Conservation (phyloP, 306 rosid species). For the Malus sieversii region DNA sequence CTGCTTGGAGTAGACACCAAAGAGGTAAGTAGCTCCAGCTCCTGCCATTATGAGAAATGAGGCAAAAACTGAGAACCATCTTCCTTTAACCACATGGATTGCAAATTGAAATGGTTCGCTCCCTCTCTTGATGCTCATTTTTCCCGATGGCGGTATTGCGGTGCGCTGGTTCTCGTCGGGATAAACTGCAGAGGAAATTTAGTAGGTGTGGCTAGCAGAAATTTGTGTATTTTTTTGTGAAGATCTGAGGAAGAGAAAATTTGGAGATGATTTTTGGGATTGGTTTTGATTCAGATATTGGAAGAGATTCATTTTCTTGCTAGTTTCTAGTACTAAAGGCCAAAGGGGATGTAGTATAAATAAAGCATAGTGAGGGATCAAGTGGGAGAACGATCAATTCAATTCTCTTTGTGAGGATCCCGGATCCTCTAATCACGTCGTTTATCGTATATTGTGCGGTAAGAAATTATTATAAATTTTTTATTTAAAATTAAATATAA, state of each 20-base stretch:
- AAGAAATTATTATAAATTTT: too few relatives aligned
- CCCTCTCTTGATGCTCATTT: neutral
- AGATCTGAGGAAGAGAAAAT: neutral
- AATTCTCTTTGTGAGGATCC: too few relatives aligned
- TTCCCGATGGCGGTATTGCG: neutral
- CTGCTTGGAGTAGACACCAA: slow-evolving; percentile 34
- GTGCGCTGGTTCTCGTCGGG: neutral
- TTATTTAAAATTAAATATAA: too few relatives aligned
- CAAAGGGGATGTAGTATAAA: neutral
- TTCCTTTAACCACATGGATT: slow-evolving; percentile 20
- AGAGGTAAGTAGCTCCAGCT: slow-evolving; percentile 42
- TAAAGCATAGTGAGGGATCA: neutral
- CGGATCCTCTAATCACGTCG: too few relatives aligned
- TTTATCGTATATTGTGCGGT: rapidly evolving
- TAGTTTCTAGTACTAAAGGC: neutral
- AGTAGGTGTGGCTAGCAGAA: neutral
- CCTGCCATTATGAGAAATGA: slow-evolving; percentile 50
- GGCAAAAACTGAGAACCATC: slow-evolving; percentile 47
- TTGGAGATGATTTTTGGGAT: neutral
- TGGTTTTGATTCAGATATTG: neutral
- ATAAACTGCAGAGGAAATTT: neutral
- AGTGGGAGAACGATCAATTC: neutral
- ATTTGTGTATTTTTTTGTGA: neutral
- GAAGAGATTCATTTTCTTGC: neutral
- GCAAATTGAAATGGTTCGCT: neutral